These are phyloP conservation scores for Zarea fungicola DNA, from an alignment of 2,329 filamentous ascomycete species.

Conservation along the genomic window DNA sequence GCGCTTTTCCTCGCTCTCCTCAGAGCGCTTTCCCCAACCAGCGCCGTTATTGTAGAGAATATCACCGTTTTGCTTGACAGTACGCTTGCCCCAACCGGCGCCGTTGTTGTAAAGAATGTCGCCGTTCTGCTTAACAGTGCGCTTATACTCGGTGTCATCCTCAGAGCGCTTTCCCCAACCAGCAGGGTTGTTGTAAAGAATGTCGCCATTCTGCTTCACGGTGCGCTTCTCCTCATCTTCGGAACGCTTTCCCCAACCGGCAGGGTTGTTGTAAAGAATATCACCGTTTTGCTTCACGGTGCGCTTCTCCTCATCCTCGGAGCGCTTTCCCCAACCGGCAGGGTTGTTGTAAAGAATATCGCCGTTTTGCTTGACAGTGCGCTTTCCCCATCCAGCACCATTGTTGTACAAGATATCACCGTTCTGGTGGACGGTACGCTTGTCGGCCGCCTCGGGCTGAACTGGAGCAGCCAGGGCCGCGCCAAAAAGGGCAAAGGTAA, in stretches of 20 bases:
- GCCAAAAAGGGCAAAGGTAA: constrained; percentile 13
- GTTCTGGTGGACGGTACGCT: neutral
- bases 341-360: constrained; percentile 13
- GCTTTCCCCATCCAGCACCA: constrained; percentile 12
- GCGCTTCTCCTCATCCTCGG: constrained; percentile 5
- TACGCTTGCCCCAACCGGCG: constrained; percentile 15
- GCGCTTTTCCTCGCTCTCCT: neutral
- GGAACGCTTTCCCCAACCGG: constrained; percentile 12
- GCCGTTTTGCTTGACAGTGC: constrained; percentile 1
- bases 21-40: constrained; percentile 11
- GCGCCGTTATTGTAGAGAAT: constrained; percentile 14
- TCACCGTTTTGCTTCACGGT: constrained; percentile 8
- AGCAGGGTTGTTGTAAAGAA: constrained; percentile 15
- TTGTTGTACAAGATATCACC: constrained; percentile 13
- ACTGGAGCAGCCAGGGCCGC: constrained; percentile 12
- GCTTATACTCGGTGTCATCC: constrained; percentile 5
- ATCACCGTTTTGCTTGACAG: neutral
- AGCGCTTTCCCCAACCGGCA: constrained; percentile 12
- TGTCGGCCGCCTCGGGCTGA: neutral
- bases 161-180: constrained; percentile 15
- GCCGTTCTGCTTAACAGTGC: neutral
- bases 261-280: constrained; percentile 14
- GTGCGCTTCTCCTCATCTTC: constrained; percentile 5
- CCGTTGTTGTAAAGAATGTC: constrained; percentile 15
- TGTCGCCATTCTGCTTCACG: constrained; percentile 8